Percentiles rank a stretch among this genome's conserved stretches.
Conservation (phyloP, 2,329 filamentous ascomycete species). For the Colletotrichum phormii region DNA sequence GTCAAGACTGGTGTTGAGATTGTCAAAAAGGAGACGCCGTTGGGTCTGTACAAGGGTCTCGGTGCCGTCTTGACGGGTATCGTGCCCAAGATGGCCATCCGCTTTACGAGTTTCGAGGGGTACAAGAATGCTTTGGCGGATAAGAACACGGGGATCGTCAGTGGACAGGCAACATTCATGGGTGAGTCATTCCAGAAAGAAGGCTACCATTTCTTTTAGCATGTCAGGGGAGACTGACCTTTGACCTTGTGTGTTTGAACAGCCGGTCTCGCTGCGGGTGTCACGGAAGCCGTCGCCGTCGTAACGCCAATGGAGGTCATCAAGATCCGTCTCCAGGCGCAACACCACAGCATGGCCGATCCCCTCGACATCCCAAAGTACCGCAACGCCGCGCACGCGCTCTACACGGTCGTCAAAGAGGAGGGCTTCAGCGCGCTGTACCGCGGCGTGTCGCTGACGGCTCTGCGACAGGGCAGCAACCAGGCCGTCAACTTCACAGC, state of each 20-base stretch:
- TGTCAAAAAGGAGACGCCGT: slow-evolving; percentile 86
- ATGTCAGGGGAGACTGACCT: not conserved
- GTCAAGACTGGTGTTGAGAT: slow-evolving; percentile 87
- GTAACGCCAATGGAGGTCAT: slow-evolving; percentile 99
- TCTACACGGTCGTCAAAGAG: slow-evolving; percentile 91
- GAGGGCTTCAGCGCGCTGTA: slow-evolving; percentile 91
- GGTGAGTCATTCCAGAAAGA: slow-evolving; percentile 38
- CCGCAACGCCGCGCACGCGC: slow-evolving; percentile 86
- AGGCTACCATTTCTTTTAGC: not conserved
- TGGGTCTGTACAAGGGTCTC: slow-evolving; percentile 97
- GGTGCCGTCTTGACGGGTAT: slow-evolving; percentile 96
- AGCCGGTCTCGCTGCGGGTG: slow-evolving; percentile 89
- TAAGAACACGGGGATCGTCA: slow-evolving; percentile 73
- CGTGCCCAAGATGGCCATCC: slow-evolving; percentile 98
- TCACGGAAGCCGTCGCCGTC: slow-evolving; percentile 95
- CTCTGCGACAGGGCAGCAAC: slow-evolving; percentile 93
- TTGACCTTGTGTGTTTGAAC: not conserved
- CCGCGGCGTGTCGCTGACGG: slow-evolving; percentile 92
- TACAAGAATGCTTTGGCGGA: slow-evolving; percentile 89
- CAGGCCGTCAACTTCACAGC: slow-evolving; percentile 99
- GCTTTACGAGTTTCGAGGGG: slow-evolving; percentile 95
- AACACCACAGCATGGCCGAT: slow-evolving; percentile 98
- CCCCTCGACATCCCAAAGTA: slow-evolving; percentile 97
- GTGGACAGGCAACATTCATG: slow-evolving; percentile 75
- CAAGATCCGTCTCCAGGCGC: slow-evolving; percentile 97